A percentile compares a stretch with the other conserved stretches of the same genome.
phyloP scores from a whole-genome alignment of 768 basidiomycete species.

The Panaeolus cyanescens region DNA sequence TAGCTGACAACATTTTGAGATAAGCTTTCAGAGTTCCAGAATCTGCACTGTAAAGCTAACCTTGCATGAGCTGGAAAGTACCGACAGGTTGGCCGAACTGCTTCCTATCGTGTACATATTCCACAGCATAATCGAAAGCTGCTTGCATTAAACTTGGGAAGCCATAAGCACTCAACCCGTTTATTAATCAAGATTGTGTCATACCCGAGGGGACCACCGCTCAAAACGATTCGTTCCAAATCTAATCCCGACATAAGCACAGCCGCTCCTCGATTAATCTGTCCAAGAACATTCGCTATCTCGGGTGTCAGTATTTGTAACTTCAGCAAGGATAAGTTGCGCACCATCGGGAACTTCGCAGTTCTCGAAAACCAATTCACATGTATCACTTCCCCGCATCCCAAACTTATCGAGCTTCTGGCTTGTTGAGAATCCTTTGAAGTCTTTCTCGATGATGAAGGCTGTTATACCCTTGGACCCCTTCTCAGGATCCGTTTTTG shows the following conservation, averaged over 20 bases:
- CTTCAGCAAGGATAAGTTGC: conserved; percentile 8
- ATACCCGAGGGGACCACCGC: conserved; percentile 90
- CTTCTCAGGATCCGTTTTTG: conserved; percentile 77
- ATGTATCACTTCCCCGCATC: conserved; percentile 95
- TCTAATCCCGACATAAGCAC: conserved; percentile 97
- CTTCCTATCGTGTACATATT: conserved; percentile 91
- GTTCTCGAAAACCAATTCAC: conserved; percentile 89
- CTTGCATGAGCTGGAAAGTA: conserved; percentile 96
- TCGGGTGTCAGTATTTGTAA: conserved; percentile 10
- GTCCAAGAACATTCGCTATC: conserved; percentile 84
- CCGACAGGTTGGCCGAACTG: conserved; percentile 90
- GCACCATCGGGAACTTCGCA: conserved; percentile 87
- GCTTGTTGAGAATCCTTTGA: conserved; percentile 84
- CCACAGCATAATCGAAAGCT: conserved; percentile 85
- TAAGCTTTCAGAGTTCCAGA: conserved; percentile 12
- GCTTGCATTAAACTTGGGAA: conserved; percentile 81
- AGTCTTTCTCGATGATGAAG: conserved; percentile 85
- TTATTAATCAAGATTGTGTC: conserved; percentile 14
- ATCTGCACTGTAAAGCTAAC: conserved; percentile 35
- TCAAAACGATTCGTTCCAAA: conserved; percentile 87
- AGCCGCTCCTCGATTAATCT: conserved; percentile 74
- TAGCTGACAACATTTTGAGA: conserved; percentile 44
- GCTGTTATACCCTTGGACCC: conserved; percentile 90
- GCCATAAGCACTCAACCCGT: conserved; percentile 12
- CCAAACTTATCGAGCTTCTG: conserved; percentile 95